These are phyloP conservation scores for Monosporascus sp. DNA, from an alignment of 2,329 filamentous ascomycete species.

Conservation along the genomic window DNA sequence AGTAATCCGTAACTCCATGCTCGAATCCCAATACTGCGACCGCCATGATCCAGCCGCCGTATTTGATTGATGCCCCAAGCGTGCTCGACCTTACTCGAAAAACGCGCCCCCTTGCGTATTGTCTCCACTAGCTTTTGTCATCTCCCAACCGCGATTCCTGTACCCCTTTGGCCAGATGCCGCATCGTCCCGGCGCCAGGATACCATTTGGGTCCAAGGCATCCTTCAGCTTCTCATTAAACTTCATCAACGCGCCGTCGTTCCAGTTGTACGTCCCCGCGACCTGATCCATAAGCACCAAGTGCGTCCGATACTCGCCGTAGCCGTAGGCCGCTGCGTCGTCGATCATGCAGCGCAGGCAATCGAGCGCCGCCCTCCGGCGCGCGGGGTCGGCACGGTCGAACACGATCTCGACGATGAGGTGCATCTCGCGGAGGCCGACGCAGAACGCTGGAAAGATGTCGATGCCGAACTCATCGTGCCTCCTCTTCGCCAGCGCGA, in stretches of 20 bases:
- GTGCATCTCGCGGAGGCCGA: constrained; percentile 40
- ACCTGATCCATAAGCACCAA: constrained; percentile 41
- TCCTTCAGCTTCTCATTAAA: constrained; percentile 38
- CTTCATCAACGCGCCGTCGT: constrained; percentile 33
- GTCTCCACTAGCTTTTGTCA: constrained; percentile 26
- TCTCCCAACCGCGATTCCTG: constrained; percentile 30
- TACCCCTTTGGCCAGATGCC: constrained; percentile 29
- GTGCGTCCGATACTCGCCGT: constrained; percentile 40
- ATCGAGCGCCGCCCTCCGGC: constrained; percentile 17
- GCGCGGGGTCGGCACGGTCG: constrained; percentile 19
- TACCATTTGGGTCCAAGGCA: constrained; percentile 33
- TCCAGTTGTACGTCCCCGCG: constrained; percentile 36
- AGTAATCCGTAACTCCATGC: no score
- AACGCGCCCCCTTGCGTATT: constrained; percentile 27
- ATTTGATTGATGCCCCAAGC: no score
- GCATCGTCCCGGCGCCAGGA: constrained; percentile 26
- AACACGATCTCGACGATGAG: constrained; percentile 31
- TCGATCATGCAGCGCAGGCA: constrained; percentile 28
- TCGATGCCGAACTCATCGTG: constrained; percentile 33
- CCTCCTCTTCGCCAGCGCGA: constrained; percentile 26
- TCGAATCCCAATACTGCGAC: no score
- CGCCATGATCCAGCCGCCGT: no score
- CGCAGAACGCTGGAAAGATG: constrained; percentile 34
- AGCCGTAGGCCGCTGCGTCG: constrained; percentile 33
- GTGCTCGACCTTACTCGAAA: not conserved